Evolutionary conservation across 148 eudicot genomes (phyloP), one percentile per base, ranked within the genome.

Genomic region (Silene conica): DNA sequence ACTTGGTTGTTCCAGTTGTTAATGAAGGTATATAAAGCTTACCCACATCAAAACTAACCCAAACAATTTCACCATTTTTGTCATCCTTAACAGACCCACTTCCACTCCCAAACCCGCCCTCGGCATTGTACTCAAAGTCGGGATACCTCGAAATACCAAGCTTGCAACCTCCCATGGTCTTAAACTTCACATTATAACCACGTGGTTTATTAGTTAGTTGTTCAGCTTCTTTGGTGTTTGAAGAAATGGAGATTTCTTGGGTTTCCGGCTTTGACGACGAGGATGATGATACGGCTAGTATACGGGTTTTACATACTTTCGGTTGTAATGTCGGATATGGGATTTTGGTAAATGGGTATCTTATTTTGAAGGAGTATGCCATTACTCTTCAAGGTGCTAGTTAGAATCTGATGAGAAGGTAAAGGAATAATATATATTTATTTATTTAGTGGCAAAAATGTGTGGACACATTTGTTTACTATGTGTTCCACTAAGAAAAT

Each of bases 111-210:
- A 66, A 43, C 69, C 98, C 98, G 50, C 97, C 96, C 45, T 76
- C 41, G 1, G 96, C 97, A 63, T 90, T 81, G 79, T 95, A 95
- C 58, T 83, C 83, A 38, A 92, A 95, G 46, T 90, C 88, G 8
- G 98, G 98, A 41, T 89, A 95, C 25, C 90, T 81, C 5, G 93
- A 76, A 23, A 95, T 95, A 12, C 98, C 93, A 5, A 95, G 92
- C 71, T 84, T 88, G 89, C 98, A 95, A 28, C 85, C 85, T 50
- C 81, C 86, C 69, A 85, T 71, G 0, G 96, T 90, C 85, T 83
- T 81, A 82, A 80, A 80, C 14, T 82, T 80, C 26, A 91, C 82
- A 20, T 70, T 67, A 73, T 78, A 83, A 8, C 20, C 50, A 79
- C 56, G 75, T 20, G 83, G 34, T 84, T 81, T 71, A 20, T 81